Evolutionary conservation across 805 yeast species (phyloP), one percentile per base, ranked within the genome.

Genomic region (Teunomyces gatunensis): DNA sequence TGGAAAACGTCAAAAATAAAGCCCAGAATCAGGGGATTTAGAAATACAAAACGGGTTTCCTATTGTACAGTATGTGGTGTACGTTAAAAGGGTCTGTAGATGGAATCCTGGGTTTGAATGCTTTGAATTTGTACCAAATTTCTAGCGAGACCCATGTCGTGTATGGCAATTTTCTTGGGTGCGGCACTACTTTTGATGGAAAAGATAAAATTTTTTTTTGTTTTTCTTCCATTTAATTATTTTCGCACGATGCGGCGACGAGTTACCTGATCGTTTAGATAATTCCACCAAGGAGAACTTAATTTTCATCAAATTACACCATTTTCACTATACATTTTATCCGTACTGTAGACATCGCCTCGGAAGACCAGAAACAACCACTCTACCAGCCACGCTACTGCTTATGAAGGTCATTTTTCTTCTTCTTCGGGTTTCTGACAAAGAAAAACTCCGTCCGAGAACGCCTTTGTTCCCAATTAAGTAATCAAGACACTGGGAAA

Each of bases 141-240:
- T 37, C 40, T 13, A n/a, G 17, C 12, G 40, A 37, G 40, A 6
- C 27, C 40, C 18, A 32, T 30, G 40, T 37, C 29, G 40, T 37
- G 40, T 23, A 25, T 37, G 40, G 17, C 40, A 13, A 37, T 21
- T 37, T 37, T 37, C 29, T n/a, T 21, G 40, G 18, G 28, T n/a
- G 18, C 11, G 17, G 40, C 40, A 37, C 40, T 23, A 37, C 29
- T 10, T 50, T 58, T 59, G 67, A 63, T 64, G 61, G 49, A 64
- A 64, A 55, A 61, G 67, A 64, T 61, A 64, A 63, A 59, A 56
- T 32, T 49, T 50, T 56, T 60, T 51, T 29, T 1, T n/a, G n/a
- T n/a, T 15, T 15, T 15, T 15, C 17, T 15, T 15, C 37, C 25
- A 17, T 20, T 17, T n/a, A 33, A 25, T 40, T 30, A 12, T 30